phyloP scores from a whole-genome alignment of 2,329 filamentous ascomycete species.

The Botrytis deweyae region DNA sequence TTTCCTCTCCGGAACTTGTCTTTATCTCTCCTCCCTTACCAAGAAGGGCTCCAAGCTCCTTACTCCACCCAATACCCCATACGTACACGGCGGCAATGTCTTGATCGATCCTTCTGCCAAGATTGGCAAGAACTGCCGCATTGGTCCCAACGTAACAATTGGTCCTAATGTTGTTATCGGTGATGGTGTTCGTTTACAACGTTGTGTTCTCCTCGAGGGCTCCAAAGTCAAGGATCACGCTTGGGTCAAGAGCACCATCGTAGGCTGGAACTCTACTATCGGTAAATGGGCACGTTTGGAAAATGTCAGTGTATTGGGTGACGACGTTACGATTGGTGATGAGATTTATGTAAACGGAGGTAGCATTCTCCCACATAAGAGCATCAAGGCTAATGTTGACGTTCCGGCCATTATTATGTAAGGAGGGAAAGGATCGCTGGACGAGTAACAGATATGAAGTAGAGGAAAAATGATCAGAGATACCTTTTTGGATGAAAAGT shows the following conservation, averaged over 20 bases:
- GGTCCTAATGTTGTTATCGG: constrained; percentile 89
- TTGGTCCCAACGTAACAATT: constrained; percentile 95
- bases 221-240: constrained; percentile 98
- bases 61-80: constrained; percentile 69
- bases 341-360: constrained; percentile 99
- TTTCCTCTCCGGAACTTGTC: constrained; percentile 91
- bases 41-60: constrained; percentile 89
- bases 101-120: constrained; percentile 91
- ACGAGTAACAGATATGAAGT: background rate
- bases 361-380: constrained; percentile 95
- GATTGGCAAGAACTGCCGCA: constrained; percentile 98
- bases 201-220: constrained; percentile 83
- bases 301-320: constrained; percentile 96
- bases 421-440: constrained; percentile 27
- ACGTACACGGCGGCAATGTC: constrained; percentile 90
- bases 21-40: constrained; percentile 89
- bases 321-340: constrained; percentile 96
- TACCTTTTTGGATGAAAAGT: constrained; percentile 13
- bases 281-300: constrained; percentile 95
- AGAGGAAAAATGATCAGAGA: background rate
- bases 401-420: constrained; percentile 69
- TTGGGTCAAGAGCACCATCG: constrained; percentile 98
- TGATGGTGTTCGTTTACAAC: constrained; percentile 90
- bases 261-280: constrained; percentile 96
- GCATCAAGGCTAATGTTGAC: constrained; percentile 97